Evolutionary conservation across 495 filamentous ascomycete genomes (phyloP).

Genomic region (Penicillium cataractarum): DNA sequence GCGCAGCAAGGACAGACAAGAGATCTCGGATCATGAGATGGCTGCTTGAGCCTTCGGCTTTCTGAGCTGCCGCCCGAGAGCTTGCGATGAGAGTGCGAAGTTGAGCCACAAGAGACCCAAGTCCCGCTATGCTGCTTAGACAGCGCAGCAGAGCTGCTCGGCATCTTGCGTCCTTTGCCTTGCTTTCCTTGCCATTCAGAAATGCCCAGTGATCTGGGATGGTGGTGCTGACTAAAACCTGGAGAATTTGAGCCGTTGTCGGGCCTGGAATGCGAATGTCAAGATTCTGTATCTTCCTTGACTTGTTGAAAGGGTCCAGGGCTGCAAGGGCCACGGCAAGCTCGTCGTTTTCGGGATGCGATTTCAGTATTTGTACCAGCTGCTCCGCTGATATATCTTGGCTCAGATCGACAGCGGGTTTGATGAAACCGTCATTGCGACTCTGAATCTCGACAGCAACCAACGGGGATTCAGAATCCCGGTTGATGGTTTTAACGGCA

Average conservation of each 20-base stretch:
- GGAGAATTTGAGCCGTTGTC: constrained; percentile 68
- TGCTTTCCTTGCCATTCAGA: constrained; percentile 50
- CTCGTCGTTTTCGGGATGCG: constrained; percentile 63
- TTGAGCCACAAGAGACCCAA: constrained; percentile 68
- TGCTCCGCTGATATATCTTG: constrained; percentile 54
- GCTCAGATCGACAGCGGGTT: constrained; percentile 18
- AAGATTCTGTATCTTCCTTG: constrained; percentile 42
- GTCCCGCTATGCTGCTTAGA: constrained; percentile 70
- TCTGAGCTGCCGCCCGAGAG: constrained; percentile 29
- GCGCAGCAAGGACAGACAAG: constrained; percentile 50
- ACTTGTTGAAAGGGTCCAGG: constrained; percentile 50
- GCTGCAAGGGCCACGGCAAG: constrained; percentile 56
- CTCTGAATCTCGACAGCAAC: constrained; percentile 21
- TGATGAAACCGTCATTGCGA: constrained; percentile 15
- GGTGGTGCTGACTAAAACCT: constrained; percentile 67
- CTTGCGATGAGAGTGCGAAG: constrained; percentile 56
- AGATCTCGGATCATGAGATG: constrained; percentile 38
- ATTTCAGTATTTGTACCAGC: constrained; percentile 64
- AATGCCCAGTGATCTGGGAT: constrained; percentile 79
- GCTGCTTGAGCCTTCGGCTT: constrained; percentile 35
- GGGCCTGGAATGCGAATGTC: constrained; percentile 67
- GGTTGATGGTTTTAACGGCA: constrained; percentile 43
- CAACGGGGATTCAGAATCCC: constrained; percentile 26
- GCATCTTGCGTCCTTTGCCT: constrained; percentile 34
- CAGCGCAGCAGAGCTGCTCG: constrained; percentile 61